Percentiles rank a stretch among this genome's conserved stretches.
phyloP scores from a whole-genome alignment of 441 rosid species.

The Populus tomentosa region DNA sequence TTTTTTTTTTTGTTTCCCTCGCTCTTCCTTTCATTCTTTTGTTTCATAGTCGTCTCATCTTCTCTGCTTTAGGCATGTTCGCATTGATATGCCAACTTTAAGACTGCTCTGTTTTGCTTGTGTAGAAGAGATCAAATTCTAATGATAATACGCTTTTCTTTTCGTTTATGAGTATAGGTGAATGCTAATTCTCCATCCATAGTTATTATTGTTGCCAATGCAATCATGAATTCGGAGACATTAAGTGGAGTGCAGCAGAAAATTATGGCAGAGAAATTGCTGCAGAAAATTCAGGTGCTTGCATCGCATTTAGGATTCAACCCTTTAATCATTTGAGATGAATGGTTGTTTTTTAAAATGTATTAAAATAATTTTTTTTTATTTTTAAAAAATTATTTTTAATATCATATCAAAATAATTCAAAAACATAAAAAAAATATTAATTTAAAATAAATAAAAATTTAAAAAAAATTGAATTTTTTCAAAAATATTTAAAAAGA shows the following conservation, averaged over 20 bases:
- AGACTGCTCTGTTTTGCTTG: background rate
- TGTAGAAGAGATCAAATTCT: background rate
- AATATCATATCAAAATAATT: too few relatives aligned
- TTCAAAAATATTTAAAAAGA: too few relatives aligned
- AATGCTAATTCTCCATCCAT: conserved; percentile 63
- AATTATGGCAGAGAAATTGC: conserved; percentile 74
- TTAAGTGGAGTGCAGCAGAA: conserved; percentile 67
- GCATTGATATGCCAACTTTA: too few relatives aligned
- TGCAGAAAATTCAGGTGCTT: conserved; percentile 42
- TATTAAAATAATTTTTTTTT: too few relatives aligned
- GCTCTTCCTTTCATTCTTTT: background rate
- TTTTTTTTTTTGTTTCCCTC: background rate
- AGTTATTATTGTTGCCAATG: conserved; percentile 58
- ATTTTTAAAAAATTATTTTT: too few relatives aligned
- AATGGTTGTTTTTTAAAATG: too few relatives aligned
- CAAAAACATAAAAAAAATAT: too few relatives aligned
- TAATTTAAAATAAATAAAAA: too few relatives aligned
- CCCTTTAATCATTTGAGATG: background rate
- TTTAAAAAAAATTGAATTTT: too few relatives aligned
- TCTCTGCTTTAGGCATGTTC: background rate
- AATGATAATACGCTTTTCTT: background rate
- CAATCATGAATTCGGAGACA: conserved; percentile 75
- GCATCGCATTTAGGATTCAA: background rate
- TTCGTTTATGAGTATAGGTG: conserved; percentile 34
- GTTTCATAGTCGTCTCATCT: too few relatives aligned